Evolutionary conservation across 1,284 basidiomycete species (phyloP), one percentile per base, ranked within the genome.

Genomic region (Melampsora larici-populina): DNA sequence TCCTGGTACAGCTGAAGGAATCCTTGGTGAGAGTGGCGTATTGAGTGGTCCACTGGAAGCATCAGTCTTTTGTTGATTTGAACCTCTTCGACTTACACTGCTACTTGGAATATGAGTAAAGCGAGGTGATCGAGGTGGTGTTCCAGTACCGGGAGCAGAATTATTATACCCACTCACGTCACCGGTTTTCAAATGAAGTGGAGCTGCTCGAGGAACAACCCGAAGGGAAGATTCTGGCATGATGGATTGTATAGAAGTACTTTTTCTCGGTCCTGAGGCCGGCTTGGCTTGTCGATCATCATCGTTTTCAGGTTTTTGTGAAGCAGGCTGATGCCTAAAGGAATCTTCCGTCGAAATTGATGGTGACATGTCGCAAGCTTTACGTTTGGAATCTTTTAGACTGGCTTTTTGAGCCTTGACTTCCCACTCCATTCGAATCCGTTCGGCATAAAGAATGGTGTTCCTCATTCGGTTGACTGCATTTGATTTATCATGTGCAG

Each of bases 371-470:
- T 24, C n/a, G 24, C 55, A 15, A 31, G n/a, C 55, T 24, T 60
- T 60, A 3, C 29, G 55, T 60, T 60, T 60, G 55, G 55, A 24
- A 60, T 60, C 29, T 46, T 46, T 21, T 4, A 46, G 43, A 46
- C 43, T 46, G 13, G 60, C 46, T 29, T 55, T 49, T 8, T 18
- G 46, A 51, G 97, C 91, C 81, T 89, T 90, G 83, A 92, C 92
- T 83, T 98, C 92, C 94, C 96, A 99, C 84, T 99, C 97, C 81
- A 92, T 91, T 84, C 97, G 90, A 33, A 97, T 92, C 85, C 97
- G 97, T 86, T 99, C 97, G 48, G 94, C 91, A 84, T 99, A 99
- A 79, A 93, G 88, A 80, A 99, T 97, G 31, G 94, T 98, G 83
- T 97, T 98, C 85, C 97, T 92, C 90, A 99, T 91, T 60, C 97